Evolutionary conservation across 345 rosid species (phyloP), one percentile per base, ranked within the genome.

Genomic region (Durio zibethinus): DNA sequence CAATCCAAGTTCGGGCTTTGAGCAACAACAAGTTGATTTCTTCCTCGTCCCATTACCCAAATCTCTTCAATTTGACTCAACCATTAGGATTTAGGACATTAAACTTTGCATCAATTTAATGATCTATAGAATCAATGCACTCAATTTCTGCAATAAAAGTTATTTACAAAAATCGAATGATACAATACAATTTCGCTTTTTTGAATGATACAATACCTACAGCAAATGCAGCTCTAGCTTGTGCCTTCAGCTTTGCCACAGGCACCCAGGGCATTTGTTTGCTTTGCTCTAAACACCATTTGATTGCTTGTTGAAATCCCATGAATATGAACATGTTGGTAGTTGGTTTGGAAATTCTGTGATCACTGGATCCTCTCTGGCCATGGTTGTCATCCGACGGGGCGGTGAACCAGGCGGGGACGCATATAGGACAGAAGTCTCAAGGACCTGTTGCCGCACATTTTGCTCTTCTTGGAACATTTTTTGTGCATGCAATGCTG

Each of bases 371-470:
- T 88, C 85, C 85, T 95, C 98, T 47, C 97, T 88, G 1, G 87
- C 35, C 23, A 88, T 69, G 12, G 94, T 80, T 7, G 83, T 57
- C 74, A 93, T 80, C 42, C 73, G 79, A 40, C 53, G 82, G 0
- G 31, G 82, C 0, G 97, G 98, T 0, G 97, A 86, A 33, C 16
- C 65, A 12, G 93, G 91, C 16, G 97, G 97, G 10, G 99, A 90
- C 4, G 90, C 90, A 35, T 88, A 87, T 31, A 87, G 79, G 40
- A 74, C 80, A 0, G 96, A 90, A 69, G 88, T 82, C 74, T 88
- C 93, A 0, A 91, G 80, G 12, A 92, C 82, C 72, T 91, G 87
- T 48, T 83, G 89, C 52, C 86, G 82, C 15, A 83, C 70, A 14
- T 65, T 82, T 75, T 86, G 91, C n/a, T 87, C 87, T 18, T 88